Percentiles rank a stretch among this genome's conserved stretches.
phyloP scores from a whole-genome alignment of 2,329 filamentous ascomycete species.

The Aureobasidium lini region DNA sequence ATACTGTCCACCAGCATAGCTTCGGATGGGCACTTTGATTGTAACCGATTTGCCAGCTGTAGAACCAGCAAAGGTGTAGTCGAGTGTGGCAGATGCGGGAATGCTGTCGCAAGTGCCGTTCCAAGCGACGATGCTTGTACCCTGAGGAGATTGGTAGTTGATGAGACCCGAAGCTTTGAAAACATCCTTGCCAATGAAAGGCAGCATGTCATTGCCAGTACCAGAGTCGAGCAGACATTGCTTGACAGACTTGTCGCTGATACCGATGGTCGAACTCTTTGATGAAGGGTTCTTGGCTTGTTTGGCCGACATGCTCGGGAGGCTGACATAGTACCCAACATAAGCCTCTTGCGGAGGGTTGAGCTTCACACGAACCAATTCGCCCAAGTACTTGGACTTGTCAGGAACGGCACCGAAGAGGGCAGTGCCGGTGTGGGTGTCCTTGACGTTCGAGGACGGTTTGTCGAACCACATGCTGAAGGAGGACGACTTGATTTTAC shows the following conservation, averaged over 20 bases:
- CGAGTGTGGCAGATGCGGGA: slow-evolving; percentile 22
- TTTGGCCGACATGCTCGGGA: neutral
- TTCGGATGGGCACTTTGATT: slow-evolving; percentile 26
- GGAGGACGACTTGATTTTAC: slow-evolving; percentile 21
- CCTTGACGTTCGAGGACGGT: slow-evolving; percentile 18
- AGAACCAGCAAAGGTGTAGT: slow-evolving; percentile 22
- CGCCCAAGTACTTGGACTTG: slow-evolving; percentile 27
- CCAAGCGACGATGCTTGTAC: slow-evolving; percentile 19
- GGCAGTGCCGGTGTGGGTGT: slow-evolving; percentile 25
- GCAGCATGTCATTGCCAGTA: slow-evolving; percentile 22
- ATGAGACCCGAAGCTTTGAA: slow-evolving; percentile 3
- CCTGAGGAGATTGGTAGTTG: neutral
- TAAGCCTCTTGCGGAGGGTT: slow-evolving; percentile 9
- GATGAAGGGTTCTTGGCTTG: neutral
- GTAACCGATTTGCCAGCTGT: slow-evolving; percentile 20
- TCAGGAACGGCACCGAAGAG: slow-evolving; percentile 30
- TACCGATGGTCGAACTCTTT: neutral
- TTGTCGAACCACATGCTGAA: slow-evolving; percentile 33
- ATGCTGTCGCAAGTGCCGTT: slow-evolving; percentile 22
- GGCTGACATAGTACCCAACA: slow-evolving; percentile 9
- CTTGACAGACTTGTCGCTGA: slow-evolving; percentile 4
- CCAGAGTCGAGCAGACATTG: slow-evolving; percentile 30
- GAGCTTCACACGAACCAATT: slow-evolving; percentile 26
- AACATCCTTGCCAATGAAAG: slow-evolving; percentile 16
- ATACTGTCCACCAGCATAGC: slow-evolving; percentile 25